Conservation (phyloP, 2,329 filamentous ascomycete species). For the Colletotrichum abscissum region DNA sequence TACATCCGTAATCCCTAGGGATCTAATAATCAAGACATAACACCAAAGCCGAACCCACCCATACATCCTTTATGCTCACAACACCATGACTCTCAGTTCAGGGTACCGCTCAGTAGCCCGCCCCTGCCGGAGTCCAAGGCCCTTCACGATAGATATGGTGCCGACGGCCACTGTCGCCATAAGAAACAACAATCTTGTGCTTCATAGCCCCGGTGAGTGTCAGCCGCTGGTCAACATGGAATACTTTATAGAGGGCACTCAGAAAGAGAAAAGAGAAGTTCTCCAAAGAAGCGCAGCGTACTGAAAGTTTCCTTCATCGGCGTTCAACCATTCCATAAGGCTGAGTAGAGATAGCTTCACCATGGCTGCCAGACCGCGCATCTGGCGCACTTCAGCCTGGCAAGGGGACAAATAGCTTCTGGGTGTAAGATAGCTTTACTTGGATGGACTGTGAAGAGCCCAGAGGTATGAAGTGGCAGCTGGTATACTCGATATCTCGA, state of each 20-base stretch:
- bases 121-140: not conserved
- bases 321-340: not conserved
- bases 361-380: not conserved
- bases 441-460: not conserved
- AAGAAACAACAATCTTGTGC: not conserved
- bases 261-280: not conserved
- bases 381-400: not conserved
- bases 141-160: not conserved
- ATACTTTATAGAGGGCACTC: not conserved
- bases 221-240: not conserved
- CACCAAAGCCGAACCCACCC: not conserved
- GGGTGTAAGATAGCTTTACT: not conserved
- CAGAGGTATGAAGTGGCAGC: not conserved
- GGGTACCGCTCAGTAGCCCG: not conserved
- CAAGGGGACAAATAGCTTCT: not conserved
- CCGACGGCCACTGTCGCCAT: not conserved
- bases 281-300: not conserved
- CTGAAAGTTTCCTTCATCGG: not conserved
- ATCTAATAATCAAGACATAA: not conserved
- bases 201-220: not conserved
- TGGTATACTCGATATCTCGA: not conserved
- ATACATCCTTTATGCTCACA: not conserved
- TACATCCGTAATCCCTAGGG: not conserved
- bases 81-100: not conserved
- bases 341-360: not conserved